Conservation (phyloP, 140 eudicot species). For the Flaveria floridana region DNA sequence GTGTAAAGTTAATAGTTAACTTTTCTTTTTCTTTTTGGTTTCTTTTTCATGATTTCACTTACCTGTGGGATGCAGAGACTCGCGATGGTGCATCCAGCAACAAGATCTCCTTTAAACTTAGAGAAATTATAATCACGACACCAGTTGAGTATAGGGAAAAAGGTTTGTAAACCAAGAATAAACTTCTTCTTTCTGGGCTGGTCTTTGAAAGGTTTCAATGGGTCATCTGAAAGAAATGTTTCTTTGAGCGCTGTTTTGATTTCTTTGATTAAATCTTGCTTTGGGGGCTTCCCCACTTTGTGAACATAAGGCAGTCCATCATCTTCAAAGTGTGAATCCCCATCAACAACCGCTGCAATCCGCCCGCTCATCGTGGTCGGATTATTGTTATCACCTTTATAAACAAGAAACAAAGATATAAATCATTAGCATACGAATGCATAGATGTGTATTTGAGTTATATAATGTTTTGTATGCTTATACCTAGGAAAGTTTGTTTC, state of each 20-base stretch:
- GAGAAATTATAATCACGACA: constrained; percentile 50
- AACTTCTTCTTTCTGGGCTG: constrained; percentile 45
- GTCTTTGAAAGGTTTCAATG: constrained; percentile 59
- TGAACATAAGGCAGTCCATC: constrained; percentile 53
- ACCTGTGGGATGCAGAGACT: constrained; percentile 90
- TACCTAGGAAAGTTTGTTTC: constrained; percentile 25
- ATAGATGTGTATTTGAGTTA: neutral
- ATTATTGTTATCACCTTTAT: constrained; percentile 33
- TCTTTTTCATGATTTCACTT: neutral
- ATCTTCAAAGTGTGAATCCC: constrained; percentile 19
- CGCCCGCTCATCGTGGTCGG: constrained; percentile 52
- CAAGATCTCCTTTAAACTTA: constrained; percentile 67
- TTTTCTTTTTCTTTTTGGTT: neutral
- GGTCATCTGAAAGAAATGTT: constrained; percentile 80
- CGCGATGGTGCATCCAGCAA: constrained; percentile 84
- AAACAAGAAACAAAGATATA: neutral
- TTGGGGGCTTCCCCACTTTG: constrained; percentile 68
- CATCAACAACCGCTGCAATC: constrained; percentile 30
- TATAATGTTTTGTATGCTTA: neutral
- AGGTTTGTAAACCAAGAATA: constrained; percentile 48
- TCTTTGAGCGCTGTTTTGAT: constrained; percentile 51
- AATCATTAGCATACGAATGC: constrained; percentile 22
- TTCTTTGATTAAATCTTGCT: constrained; percentile 55
- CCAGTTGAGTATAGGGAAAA: constrained; percentile 79
- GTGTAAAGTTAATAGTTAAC: neutral